These are phyloP conservation scores for Schizochytrium sp. DNA, from an alignment of 108 stramenopile species.

Conservation along the genomic window DNA sequence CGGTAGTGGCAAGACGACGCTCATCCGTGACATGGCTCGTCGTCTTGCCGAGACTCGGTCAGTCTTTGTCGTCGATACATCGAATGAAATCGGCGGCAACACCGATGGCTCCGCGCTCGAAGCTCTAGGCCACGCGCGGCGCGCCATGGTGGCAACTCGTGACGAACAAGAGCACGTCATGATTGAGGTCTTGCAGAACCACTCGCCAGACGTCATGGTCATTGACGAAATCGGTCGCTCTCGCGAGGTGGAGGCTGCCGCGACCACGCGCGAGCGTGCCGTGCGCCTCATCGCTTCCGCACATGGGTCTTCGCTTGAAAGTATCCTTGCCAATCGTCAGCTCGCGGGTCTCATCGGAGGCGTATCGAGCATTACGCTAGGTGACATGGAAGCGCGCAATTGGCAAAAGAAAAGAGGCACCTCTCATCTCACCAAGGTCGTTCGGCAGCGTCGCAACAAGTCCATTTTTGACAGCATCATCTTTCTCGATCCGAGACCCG, in stretches of 20 bases:
- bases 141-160: slow-evolving; percentile 33
- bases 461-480: too few relatives aligned
- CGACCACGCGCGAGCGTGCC: slow-evolving; percentile 45
- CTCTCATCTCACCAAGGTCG: too few relatives aligned
- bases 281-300: slow-evolving; percentile 61
- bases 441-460: too few relatives aligned
- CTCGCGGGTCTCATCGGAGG: slow-evolving; percentile 51
- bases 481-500: too few relatives aligned
- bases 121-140: background rate
- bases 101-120: background rate
- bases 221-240: slow-evolving; percentile 58
- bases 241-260: slow-evolving; percentile 52
- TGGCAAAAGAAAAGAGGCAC: too few relatives aligned
- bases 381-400: slow-evolving; percentile 17
- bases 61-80: background rate
- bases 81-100: background rate
- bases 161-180: slow-evolving; percentile 46
- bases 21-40: background rate
- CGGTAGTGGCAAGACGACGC: background rate
- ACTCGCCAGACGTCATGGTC: slow-evolving; percentile 55
- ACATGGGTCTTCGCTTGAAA: slow-evolving; percentile 48
- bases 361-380: slow-evolving; percentile 37
- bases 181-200: slow-evolving; percentile 65
- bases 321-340: slow-evolving; percentile 45
- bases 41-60: background rate